phyloP scores from a whole-genome alignment of 306 rosid genomes.

The Dalbergia oliveri region DNA sequence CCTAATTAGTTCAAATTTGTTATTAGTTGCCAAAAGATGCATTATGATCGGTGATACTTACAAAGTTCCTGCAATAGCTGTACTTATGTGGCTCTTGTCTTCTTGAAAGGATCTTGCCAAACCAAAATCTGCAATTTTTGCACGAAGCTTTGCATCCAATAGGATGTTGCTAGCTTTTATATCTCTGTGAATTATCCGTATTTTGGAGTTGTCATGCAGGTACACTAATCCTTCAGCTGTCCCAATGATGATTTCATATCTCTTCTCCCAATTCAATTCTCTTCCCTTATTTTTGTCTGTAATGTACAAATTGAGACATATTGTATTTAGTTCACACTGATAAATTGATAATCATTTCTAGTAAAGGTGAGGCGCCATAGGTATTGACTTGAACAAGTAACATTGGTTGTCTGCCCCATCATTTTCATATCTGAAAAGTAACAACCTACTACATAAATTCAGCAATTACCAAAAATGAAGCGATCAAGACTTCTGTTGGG shows the following conservation, averaged over 20 bases:
- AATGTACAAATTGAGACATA: conserved; percentile 33
- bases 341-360: no score
- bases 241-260: conserved; percentile 71
- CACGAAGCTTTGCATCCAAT: conserved; percentile 74
- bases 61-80: conserved; percentile 96
- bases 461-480: conserved; percentile 77
- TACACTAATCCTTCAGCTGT: conserved; percentile 87
- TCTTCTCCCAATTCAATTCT: conserved; percentile 82
- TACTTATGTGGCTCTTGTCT: conserved; percentile 91
- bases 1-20: conserved; percentile 12
- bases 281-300: conserved; percentile 70
- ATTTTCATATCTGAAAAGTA: conserved; percentile 11
- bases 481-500: conserved; percentile 88
- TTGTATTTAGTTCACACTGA: conserved; percentile 12
- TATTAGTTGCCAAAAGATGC: neutral
- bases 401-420: neutral
- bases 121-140: conserved; percentile 98
- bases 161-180: conserved; percentile 93
- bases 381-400: neutral
- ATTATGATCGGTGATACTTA: conserved; percentile 43
- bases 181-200: conserved; percentile 87
- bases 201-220: conserved; percentile 80
- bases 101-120: conserved; percentile 91
- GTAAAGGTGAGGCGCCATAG: neutral
- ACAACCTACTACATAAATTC: conserved; percentile 15